Base-by-base conservation (phyloP, 1,284 basidiomycete genomes). In the Ceratobasidium sp. region DNA sequence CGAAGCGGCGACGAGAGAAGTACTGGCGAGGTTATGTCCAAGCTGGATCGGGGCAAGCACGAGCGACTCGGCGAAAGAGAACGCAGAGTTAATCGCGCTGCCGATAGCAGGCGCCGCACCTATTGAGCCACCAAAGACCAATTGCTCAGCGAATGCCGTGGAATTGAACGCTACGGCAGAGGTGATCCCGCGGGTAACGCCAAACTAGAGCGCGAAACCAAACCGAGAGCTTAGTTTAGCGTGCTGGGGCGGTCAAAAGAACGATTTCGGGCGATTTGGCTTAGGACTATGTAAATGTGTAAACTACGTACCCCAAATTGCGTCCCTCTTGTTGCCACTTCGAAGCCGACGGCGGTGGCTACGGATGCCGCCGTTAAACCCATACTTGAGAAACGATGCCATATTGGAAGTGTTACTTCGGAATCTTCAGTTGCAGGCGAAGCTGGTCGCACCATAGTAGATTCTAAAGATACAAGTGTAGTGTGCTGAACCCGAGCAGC, bases 1-100 rank as follows among this genome's bases (percentile, higher is more conserved):
- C 73, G 91, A 88, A 0, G 91, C 92, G 1, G 91, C 91, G 19
- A 89, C 84, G 56, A 94, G 84, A 4, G 90, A 91, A 1, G 91
- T 91, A 1, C 89, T 89, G n/a, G 93, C 91, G 72, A 94, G 86
- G 78, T 90, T 90, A 82, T 94, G 91, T 45, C 90, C 89, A 24
- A 93, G 82, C 76, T 89, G 85, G 77, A 93, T 89, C 7, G 92
- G 92, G 2, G 89, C 88, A 51, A 94, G 88, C 4, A 90, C 89
- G 56, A 92, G 82, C 67, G 89, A 87, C 81, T 94, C 93, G 7
- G 89, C 88, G 47, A 92, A 83, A 47, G 88, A 87, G 63, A 93
- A 84, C n/a, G 86, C 89, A 33, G 86, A 86, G 7, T 88, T 85
- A 31, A 92, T 86, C 6, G 89, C 89, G 60, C 85, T 85, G 44